phyloP scores from a whole-genome alignment of 2,329 filamentous ascomycete genomes.

The Talaromyces atroroseus region DNA sequence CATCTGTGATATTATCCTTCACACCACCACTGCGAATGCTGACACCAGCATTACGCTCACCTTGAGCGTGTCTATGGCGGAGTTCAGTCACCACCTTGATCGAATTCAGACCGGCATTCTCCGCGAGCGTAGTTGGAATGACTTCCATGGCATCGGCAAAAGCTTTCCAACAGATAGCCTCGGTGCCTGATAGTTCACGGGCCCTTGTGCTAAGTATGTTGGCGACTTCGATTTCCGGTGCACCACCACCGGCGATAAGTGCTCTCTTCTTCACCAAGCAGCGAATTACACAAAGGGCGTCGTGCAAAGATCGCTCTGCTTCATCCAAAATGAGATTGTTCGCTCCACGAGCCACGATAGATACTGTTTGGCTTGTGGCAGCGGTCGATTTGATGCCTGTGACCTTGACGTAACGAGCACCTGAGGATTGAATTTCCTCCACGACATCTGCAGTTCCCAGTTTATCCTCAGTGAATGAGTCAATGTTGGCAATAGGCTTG shows the following conservation, averaged over 20 bases:
- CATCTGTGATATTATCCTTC: slow-evolving; percentile 92
- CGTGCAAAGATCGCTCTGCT: slow-evolving; percentile 92
- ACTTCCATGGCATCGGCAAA: slow-evolving; percentile 98
- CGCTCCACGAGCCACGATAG: slow-evolving; percentile 87
- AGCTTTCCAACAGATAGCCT: slow-evolving; percentile 98
- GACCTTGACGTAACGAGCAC: slow-evolving; percentile 89
- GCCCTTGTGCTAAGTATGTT: slow-evolving; percentile 77
- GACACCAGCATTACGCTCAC: slow-evolving; percentile 92
- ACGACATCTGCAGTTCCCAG: slow-evolving; percentile 88
- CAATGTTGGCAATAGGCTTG: slow-evolving; percentile 97
- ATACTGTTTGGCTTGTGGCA: slow-evolving; percentile 68
- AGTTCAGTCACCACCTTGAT: slow-evolving; percentile 98
- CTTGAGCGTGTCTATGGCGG: slow-evolving; percentile 87
- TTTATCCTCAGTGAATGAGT: slow-evolving; percentile 98
- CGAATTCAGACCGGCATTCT: slow-evolving; percentile 95
- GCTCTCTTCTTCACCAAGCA: slow-evolving; percentile 99
- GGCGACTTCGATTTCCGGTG: slow-evolving; percentile 93
- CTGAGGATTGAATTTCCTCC: slow-evolving; percentile 82
- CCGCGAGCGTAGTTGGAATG: slow-evolving; percentile 89
- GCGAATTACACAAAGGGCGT: slow-evolving; percentile 93
- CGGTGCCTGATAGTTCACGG: slow-evolving; percentile 79
- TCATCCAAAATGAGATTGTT: slow-evolving; percentile 94
- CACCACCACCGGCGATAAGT: slow-evolving; percentile 94
- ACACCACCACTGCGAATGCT: slow-evolving; percentile 98
- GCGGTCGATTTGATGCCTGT: slow-evolving; percentile 74